These are phyloP conservation scores for Dioscorea alata DNA, from an alignment of 106 monocot species.

Conservation along the genomic window DNA sequence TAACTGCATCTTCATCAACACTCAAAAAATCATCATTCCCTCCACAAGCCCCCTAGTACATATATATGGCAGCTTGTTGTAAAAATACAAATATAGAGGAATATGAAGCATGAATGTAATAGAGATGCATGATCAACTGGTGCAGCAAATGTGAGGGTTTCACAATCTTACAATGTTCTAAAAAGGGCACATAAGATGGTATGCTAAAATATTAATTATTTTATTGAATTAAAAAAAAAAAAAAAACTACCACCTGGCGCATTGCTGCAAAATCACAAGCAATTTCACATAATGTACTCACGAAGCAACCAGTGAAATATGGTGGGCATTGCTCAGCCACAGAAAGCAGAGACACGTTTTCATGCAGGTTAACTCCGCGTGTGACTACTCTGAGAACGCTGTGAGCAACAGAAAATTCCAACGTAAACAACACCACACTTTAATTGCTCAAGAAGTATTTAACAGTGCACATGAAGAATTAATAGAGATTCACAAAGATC, in stretches of 20 bases:
- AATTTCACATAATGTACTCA: slow-evolving; percentile 95
- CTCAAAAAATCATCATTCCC: slow-evolving; percentile 16
- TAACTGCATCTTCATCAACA: slow-evolving; percentile 28
- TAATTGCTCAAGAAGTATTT: background rate
- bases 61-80: too few species aligned
- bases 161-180: too few species aligned
- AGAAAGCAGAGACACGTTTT: slow-evolving; percentile 68
- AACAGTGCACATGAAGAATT: too few species aligned
- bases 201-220: too few species aligned
- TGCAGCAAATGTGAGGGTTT: too few species aligned
- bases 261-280: slow-evolving; percentile 99
- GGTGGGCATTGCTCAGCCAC: slow-evolving; percentile 79
- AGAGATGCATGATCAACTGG: too few species aligned
- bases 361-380: slow-evolving; percentile 71
- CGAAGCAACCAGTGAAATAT: slow-evolving; percentile 94
- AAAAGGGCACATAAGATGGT: too few species aligned
- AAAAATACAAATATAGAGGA: too few species aligned
- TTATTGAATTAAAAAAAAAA: background rate
- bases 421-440: background rate
- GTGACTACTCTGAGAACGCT: slow-evolving; percentile 85
- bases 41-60: slow-evolving; percentile 30
- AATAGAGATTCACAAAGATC: too few species aligned
- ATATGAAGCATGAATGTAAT: too few species aligned
- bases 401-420: slow-evolving; percentile 3
- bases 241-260: slow-evolving; percentile 37